Percentiles rank a stretch among this genome's conserved stretches.
phyloP scores from a whole-genome alignment of 805 yeast genomes.

The Isabelozyma pseudorhagii region DNA sequence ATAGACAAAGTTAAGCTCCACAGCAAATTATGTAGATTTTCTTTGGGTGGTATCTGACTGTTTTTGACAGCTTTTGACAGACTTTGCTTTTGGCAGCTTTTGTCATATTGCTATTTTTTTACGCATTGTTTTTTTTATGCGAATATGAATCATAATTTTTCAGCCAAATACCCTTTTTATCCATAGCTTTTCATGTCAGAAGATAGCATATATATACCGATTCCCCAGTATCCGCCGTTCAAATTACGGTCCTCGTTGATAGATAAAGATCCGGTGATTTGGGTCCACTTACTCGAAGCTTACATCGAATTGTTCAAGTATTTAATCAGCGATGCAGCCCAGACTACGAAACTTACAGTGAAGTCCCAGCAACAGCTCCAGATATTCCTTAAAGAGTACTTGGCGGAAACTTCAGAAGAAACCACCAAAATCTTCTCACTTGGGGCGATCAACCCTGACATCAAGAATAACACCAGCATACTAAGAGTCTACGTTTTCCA shows the following conservation, averaged over 20 bases:
- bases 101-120: not conserved
- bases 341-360: constrained; percentile 37
- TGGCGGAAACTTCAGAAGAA: constrained; percentile 62
- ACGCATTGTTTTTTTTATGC: not conserved
- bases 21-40: too few relatives aligned
- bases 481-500: constrained; percentile 51
- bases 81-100: not conserved
- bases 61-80: too few relatives aligned
- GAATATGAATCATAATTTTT: not conserved
- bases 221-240: constrained; percentile 74
- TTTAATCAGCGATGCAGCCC: constrained; percentile 36
- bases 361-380: constrained; percentile 59
- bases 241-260: constrained; percentile 70
- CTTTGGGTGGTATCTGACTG: not conserved
- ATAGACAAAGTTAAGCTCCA: not conserved
- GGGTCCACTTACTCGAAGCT: constrained; percentile 69
- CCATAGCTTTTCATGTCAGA: not conserved
- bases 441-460: constrained; percentile 72
- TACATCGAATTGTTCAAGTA: constrained; percentile 54
- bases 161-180: not conserved
- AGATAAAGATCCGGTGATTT: constrained; percentile 80
- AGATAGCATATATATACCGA: constrained; percentile 40
- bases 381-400: constrained; percentile 52
- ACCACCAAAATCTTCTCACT: constrained; percentile 58
- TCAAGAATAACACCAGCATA: constrained; percentile 46